Conservation (phyloP, 2,329 filamentous ascomycete species). For the Xylaria hypoxylon region DNA sequence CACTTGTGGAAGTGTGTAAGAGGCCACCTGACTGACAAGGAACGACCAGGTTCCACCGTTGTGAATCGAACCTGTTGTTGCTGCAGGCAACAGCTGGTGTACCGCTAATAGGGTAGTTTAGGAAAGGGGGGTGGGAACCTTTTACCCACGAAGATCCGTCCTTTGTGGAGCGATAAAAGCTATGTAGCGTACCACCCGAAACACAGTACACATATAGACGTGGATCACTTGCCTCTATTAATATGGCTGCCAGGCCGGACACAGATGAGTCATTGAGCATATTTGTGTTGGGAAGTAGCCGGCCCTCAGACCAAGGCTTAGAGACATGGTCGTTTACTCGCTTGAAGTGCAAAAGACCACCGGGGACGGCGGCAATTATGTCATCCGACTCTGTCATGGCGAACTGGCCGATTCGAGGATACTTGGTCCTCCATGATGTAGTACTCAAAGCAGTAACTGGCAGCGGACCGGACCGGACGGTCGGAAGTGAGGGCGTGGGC, state of each 20-base stretch:
- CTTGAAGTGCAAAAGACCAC: constrained; percentile 40
- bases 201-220: constrained; percentile 40
- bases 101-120: constrained; percentile 25
- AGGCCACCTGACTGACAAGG: constrained; percentile 39
- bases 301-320: constrained; percentile 38
- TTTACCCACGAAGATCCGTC: constrained; percentile 27
- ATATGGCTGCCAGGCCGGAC: constrained; percentile 33
- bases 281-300: constrained; percentile 25
- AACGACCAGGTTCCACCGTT: constrained; percentile 33
- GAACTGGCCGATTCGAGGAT: constrained; percentile 41
- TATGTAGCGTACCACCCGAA: constrained; percentile 33
- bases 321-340: constrained; percentile 34
- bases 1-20: constrained; percentile 32
- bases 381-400: constrained; percentile 32
- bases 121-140: constrained; percentile 31
- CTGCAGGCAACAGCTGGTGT: constrained; percentile 33
- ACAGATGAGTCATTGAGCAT: constrained; percentile 38
- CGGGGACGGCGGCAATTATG: constrained; percentile 37
- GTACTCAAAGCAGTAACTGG: constrained; percentile 33
- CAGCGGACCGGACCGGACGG: constrained; percentile 32
- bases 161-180: constrained; percentile 30
- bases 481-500: constrained; percentile 7
- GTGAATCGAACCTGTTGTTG: not conserved
- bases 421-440: constrained; percentile 36
- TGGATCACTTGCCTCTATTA: not conserved